Evolutionary conservation across 1,284 basidiomycete species (phyloP).

Genomic region (Apiotrichum siamense): DNA sequence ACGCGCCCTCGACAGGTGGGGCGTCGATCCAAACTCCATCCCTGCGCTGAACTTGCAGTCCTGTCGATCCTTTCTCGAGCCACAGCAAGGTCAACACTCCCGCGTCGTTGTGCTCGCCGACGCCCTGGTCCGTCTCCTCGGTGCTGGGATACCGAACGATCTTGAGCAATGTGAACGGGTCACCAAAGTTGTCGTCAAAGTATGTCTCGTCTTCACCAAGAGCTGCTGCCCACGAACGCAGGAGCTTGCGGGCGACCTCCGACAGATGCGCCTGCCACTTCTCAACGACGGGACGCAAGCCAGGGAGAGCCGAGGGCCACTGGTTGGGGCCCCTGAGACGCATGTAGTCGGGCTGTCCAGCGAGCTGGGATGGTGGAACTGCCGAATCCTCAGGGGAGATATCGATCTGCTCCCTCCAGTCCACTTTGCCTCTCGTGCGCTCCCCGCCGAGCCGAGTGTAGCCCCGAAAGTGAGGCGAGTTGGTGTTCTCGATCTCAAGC

Average conservation of each 20-base stretch:
- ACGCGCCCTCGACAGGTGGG: constrained; percentile 63
- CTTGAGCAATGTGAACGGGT: constrained; percentile 17
- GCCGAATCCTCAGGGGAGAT: constrained; percentile 10
- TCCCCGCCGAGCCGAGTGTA: constrained; percentile 16
- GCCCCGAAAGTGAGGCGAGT: constrained; percentile 15
- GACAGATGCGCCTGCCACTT: constrained; percentile 7
- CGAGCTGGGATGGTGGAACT: neutral
- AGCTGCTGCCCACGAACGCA: constrained; percentile 11
- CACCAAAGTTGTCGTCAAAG: constrained; percentile 14
- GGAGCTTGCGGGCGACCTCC: constrained; percentile 1
- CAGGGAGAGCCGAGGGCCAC: constrained; percentile 11
- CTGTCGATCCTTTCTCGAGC: constrained; percentile 3
- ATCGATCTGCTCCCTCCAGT: constrained; percentile 18
- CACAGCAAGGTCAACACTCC: constrained; percentile 14
- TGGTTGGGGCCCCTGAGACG: constrained; percentile 14
- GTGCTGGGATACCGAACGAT: constrained; percentile 12
- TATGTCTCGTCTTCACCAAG: constrained; percentile 9
- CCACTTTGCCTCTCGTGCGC: constrained; percentile 8
- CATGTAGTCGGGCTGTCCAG: neutral
- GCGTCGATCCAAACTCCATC: constrained; percentile 66
- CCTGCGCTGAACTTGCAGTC: constrained; percentile 10
- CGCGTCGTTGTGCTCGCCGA: constrained; percentile 17
- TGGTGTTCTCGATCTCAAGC: constrained; percentile 28
- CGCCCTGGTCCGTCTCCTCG: constrained; percentile 5
- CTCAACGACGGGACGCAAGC: neutral